A percentile compares a stretch with the other conserved stretches of the same genome.
These are phyloP conservation scores for Rhazya stricta DNA, from an alignment of 257 asterid genomes.

Conservation along the genomic window DNA sequence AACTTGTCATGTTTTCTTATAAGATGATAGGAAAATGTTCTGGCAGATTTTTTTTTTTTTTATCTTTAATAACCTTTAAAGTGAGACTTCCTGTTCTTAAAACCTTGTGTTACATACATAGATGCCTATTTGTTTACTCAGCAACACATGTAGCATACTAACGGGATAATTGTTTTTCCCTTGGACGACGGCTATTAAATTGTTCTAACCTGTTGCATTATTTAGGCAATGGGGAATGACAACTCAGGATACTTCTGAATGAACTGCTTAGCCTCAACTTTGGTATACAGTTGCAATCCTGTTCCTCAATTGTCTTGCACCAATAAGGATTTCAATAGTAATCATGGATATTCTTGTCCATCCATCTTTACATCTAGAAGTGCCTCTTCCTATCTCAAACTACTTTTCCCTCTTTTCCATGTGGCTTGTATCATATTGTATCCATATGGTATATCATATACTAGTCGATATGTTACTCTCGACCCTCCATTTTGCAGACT, in stretches of 20 bases:
- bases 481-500: background rate
- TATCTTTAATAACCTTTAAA: background rate
- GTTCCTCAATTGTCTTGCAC: background rate
- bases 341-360: background rate
- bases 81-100: background rate
- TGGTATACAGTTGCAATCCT: background rate
- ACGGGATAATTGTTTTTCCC: too few relatives aligned
- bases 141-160: background rate
- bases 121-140: background rate
- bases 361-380: background rate
- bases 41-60: background rate
- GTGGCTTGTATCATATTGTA: background rate
- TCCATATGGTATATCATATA: background rate
- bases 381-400: background rate
- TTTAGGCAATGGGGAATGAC: background rate
- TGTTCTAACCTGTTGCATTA: background rate
- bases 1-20: too few relatives aligned
- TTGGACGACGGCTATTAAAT: too few relatives aligned
- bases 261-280: background rate
- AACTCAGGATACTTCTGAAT: background rate
- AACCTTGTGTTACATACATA: too few relatives aligned
- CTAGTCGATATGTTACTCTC: background rate
- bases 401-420: background rate
- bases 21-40: background rate
- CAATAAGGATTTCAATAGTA: background rate